A percentile compares a stretch with the other conserved stretches of the same genome.
phyloP scores from a whole-genome alignment of 139 green algal species.

The Chlamydomonas eustigma region DNA sequence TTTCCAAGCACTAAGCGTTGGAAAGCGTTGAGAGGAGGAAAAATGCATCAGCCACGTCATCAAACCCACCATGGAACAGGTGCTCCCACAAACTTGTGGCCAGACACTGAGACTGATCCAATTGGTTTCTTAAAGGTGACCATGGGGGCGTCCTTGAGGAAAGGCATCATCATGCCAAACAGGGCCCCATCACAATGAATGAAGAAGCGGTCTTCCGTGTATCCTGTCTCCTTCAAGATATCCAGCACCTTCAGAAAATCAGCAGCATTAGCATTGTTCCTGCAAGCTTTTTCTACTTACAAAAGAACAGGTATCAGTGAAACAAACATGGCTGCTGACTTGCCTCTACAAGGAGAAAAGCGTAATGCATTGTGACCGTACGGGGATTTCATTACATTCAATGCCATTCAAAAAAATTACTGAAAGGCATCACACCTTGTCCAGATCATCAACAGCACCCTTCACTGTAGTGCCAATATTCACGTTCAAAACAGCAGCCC shows the following conservation, averaged over 20 bases:
- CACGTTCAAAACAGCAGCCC: conserved; percentile 94
- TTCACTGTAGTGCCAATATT: conserved; percentile 97
- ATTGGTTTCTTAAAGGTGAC: conserved; percentile 98
- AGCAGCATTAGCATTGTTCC: too few species aligned
- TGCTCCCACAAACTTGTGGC: conserved; percentile 95
- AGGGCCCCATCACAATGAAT: conserved; percentile 98
- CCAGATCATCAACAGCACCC: conserved; percentile 75
- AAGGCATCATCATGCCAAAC: conserved; percentile 83
- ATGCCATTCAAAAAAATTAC: too few species aligned
- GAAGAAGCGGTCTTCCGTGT: conserved; percentile 90
- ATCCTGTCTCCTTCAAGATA: conserved; percentile 59
- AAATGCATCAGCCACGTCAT: too few species aligned
- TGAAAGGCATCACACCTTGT: conserved; percentile 33
- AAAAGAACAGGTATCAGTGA: too few species aligned
- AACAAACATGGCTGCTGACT: too few species aligned
- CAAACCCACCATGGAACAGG: conserved; percentile 87
- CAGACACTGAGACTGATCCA: conserved; percentile 82
- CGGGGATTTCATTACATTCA: too few species aligned
- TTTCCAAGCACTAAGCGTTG: too few species aligned
- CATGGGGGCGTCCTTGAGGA: conserved; percentile 83
- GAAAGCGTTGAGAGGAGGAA: too few species aligned
- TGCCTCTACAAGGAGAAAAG: too few species aligned
- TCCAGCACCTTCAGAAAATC: conserved; percentile 14
- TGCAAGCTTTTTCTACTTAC: too few species aligned
- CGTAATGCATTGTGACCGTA: too few species aligned